phyloP scores from a whole-genome alignment of 306 rosid species.

The Trichosanthes truncata region DNA sequence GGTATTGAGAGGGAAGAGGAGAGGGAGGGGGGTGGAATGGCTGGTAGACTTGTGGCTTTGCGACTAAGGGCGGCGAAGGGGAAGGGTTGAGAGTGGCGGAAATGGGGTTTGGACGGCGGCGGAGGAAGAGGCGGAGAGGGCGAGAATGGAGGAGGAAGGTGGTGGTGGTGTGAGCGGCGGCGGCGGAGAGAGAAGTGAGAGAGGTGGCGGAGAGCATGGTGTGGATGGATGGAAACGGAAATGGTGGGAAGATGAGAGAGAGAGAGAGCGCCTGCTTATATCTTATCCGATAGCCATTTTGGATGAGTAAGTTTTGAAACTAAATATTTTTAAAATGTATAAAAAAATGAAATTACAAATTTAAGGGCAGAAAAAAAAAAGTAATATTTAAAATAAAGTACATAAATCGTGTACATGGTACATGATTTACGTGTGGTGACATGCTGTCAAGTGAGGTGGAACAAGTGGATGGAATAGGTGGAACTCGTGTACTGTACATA shows the following conservation, averaged over 20 bases:
- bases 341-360: too few species aligned
- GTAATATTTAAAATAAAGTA: too few species aligned
- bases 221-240: background rate
- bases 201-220: conserved; percentile 11
- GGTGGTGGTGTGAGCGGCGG: conserved; percentile 2
- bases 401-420: too few species aligned
- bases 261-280: background rate
- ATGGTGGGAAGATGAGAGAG: background rate
- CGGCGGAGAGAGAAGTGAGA: background rate
- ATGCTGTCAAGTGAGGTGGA: too few species aligned
- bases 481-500: too few species aligned
- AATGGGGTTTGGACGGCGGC: conserved; percentile 11
- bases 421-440: too few species aligned
- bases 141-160: background rate
- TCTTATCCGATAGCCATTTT: background rate
- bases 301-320: too few species aligned
- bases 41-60: conserved; percentile 47
- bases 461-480: too few species aligned
- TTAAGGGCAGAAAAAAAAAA: too few species aligned
- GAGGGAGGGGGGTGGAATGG: conserved; percentile 83
- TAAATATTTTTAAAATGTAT: too few species aligned
- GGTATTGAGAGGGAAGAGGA: conserved; percentile 35
- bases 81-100: conserved; percentile 21
- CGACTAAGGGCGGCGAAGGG: conserved; percentile 1
- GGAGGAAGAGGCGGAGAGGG: conserved; percentile 1